Evolutionary conservation across 306 rosid species (phyloP), one percentile per base, ranked within the genome.

Genomic region (Albizia julibrissin): DNA sequence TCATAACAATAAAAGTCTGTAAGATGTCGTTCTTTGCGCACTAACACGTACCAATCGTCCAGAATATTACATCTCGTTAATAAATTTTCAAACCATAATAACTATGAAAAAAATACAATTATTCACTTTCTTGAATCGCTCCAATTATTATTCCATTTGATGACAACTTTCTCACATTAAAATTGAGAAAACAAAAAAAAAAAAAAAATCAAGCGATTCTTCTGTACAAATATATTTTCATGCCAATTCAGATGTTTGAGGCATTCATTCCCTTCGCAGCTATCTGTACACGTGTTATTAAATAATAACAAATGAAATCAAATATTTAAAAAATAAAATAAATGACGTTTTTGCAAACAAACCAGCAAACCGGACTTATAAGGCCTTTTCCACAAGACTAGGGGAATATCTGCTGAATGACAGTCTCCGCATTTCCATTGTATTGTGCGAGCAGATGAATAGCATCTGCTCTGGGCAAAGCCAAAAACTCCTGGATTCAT

Each of bases 381-480:
- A 66, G 6, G 69, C 21, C 21, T 71, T 71, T 71, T 76, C 52
- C 82, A 80, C 61, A 73, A 62, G 65, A 77, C 89, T 90, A 93
- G 0, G 97, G 88, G 86, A 93, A 95, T 83, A 95, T 85, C 87
- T 95, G 99, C 83, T 95, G 98, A 85, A 95, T 95, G 76, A 92
- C 99, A 3, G 88, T 92, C 92, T 95, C 99, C 0, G 99, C 98
- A 73, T 93, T 93, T 66, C 99, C 98, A 54, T 95, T 93, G 90
- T 91, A 92, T 87, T 95, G 97, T 80, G 92, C 90, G 69, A 95
- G 99, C 81, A 95, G 92, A 86, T 95, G 98, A 73, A 95, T 95
- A 16, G 99, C 99, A 89, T 95, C 99, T 12, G 98, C 98, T 90
- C 99, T 92, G 6, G 99, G 97, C 89, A 95, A 84, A 62, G 98